A percentile compares a stretch with the other conserved stretches of the same genome.
Conservation (phyloP, 371 early-diverging fungal species). For the Apophysomyces sp. region DNA sequence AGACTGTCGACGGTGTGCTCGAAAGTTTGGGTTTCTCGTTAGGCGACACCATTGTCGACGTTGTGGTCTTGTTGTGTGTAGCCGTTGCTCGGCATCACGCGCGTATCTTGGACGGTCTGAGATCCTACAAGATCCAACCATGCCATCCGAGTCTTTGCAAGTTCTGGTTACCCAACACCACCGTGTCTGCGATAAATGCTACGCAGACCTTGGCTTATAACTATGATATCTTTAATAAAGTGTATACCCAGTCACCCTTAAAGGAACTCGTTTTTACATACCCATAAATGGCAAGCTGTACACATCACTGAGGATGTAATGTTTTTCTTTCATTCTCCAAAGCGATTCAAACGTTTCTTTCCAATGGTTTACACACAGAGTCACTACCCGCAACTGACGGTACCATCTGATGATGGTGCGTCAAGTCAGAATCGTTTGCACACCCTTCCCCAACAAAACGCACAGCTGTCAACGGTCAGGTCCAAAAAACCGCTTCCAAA, state of each 20-base stretch:
- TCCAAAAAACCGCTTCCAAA: not conserved
- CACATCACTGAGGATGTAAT: not conserved
- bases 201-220: slow-evolving; percentile 25
- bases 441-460: not conserved
- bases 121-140: slow-evolving; percentile 54
- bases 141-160: slow-evolving; percentile 28
- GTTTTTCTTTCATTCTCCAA: not conserved
- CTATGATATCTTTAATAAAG: slow-evolving; percentile 8
- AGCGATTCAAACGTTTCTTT: not conserved
- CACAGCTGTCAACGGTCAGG: not conserved
- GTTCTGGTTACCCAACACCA: slow-evolving; percentile 47
- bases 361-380: not conserved
- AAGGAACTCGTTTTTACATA: slow-evolving; percentile 1
- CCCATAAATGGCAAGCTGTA: not conserved
- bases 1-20: slow-evolving; percentile 65
- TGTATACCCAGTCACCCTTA: not conserved
- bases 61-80: slow-evolving; percentile 85
- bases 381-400: not conserved
- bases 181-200: slow-evolving; percentile 61
- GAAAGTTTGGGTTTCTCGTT: slow-evolving; percentile 62
- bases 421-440: not conserved
- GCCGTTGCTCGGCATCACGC: slow-evolving; percentile 64
- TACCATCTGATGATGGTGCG: not conserved
- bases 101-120: slow-evolving; percentile 48
- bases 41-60: slow-evolving; percentile 87